These are phyloP conservation scores for Hordeum vulgare DNA, from an alignment of 176 grass and related monocot species.

Conservation along the genomic window DNA sequence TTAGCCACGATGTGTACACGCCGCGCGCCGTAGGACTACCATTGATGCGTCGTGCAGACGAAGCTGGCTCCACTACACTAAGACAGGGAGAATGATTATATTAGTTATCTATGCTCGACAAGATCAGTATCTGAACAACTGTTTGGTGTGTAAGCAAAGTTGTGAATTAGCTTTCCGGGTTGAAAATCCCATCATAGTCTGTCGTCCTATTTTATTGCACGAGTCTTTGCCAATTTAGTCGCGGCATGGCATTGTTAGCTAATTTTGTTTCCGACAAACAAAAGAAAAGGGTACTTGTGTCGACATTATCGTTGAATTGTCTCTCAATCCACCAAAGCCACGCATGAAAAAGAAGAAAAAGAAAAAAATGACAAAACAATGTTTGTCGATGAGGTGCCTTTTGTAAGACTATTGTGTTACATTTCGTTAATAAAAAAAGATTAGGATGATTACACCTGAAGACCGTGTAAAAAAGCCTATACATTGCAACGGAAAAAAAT, in stretches of 20 bases:
- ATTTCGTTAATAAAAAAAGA: neutral
- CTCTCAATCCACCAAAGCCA: neutral
- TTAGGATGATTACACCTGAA: too few species aligned
- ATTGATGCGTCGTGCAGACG: neutral
- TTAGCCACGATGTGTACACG: neutral
- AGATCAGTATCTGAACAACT: conserved; percentile 31
- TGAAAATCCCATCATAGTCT: conserved; percentile 1
- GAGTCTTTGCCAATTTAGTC: neutral
- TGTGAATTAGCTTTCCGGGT: conserved; percentile 4
- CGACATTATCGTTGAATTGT: neutral
- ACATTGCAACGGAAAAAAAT: too few species aligned
- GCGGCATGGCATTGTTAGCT: neutral
- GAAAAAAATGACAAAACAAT: neutral
- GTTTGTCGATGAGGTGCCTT: neutral
- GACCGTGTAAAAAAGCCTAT: too few species aligned
- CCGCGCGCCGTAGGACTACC: neutral
- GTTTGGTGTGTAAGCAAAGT: conserved; percentile 33
- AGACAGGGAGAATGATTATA: neutral
- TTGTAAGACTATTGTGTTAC: neutral
- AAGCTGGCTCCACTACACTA: neutral
- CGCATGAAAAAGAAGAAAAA: neutral
- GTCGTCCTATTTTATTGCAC: conserved; percentile 10
- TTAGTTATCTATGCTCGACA: conserved; percentile 14
- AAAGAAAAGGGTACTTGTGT: neutral
- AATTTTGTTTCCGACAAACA: too few species aligned